Evolutionary conservation across 345 rosid genomes (phyloP), one percentile per base, ranked within the genome.

Genomic region (Lepidium aucheri): DNA sequence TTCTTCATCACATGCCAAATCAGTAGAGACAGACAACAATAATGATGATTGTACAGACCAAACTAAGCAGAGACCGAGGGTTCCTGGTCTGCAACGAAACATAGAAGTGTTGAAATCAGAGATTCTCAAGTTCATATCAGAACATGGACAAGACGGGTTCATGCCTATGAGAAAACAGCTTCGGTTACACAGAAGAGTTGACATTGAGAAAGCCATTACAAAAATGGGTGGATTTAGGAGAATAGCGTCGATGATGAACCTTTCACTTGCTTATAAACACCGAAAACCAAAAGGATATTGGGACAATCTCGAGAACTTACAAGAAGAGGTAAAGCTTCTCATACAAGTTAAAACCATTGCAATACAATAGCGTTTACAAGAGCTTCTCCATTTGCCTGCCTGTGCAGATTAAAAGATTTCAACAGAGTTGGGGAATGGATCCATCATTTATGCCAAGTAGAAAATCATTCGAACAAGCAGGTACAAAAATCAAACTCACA

Each of bases 121-220:
- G 77, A 84, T 94, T 45, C 64, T 85, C 64, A 85, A 85, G 68
- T 94, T 94, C 68, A 81, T 94, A 68, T 74, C 83, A 15, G 86
- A 85, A 61, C 88, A 88, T 53, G 99, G 99, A 39, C 92, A 88
- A 70, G 97, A 88, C 77, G 99, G 99, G 47, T 94, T 90, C 78
- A 94, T 94, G 99, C 99, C 97, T 0, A 94, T 90, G 97, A 86
- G 99, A 77, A 94, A 94, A 72, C 99, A 94, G 72, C 97, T 94
- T 4, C 90, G 96, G 45, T 43, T 80, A 68, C 95, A 83, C 53
- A 90, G 99, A 45, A 83, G 99, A 77, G 95, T 90, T 24, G 97
- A 94, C 74, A 86, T 90, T 51, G 99, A 94, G 74, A 94, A 94
- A 79, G 95, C 96, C 42, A 88, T 94, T 50, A 83, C 91, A 26